Evolutionary conservation across 2,329 filamentous ascomycete genomes (phyloP).

Genomic region (Lecanicillium sp.): DNA sequence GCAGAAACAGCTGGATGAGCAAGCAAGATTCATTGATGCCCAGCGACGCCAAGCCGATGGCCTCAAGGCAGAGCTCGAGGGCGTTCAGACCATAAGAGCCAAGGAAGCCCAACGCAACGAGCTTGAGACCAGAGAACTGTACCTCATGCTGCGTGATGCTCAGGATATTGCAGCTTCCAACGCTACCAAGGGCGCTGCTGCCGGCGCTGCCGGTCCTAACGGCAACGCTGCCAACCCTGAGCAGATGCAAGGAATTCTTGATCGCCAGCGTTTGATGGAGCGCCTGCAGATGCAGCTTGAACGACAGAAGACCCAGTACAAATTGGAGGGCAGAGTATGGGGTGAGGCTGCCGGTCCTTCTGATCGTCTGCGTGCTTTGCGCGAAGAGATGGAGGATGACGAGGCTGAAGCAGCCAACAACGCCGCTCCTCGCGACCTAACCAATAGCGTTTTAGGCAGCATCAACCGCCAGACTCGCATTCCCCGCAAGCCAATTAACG

Average conservation of each 20-base stretch:
- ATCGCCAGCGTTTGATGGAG: constrained; percentile 88
- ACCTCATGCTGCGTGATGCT: constrained; percentile 95
- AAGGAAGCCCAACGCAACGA: constrained; percentile 94
- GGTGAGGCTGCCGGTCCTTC: constrained; percentile 76
- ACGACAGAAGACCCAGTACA: constrained; percentile 94
- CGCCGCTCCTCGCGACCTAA: constrained; percentile 57
- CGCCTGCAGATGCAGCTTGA: constrained; percentile 92
- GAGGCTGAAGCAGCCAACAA: constrained; percentile 45
- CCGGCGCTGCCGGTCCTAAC: constrained; percentile 22
- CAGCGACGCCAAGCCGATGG: constrained; percentile 80
- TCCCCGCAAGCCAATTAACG: constrained; percentile 47
- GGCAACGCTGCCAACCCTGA: constrained; percentile 54
- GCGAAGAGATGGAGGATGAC: constrained; percentile 84
- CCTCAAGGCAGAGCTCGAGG: constrained; percentile 83
- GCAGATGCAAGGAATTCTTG: constrained; percentile 85
- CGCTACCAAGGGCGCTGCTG: constrained; percentile 53
- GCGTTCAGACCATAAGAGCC: constrained; percentile 75
- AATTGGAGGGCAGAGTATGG: constrained; percentile 90
- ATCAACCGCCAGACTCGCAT: constrained; percentile 57
- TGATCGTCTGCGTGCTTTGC: constrained; percentile 82
- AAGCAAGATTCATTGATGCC: constrained; percentile 82
- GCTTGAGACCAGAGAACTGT: constrained; percentile 90
- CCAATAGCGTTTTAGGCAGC: constrained; percentile 67
- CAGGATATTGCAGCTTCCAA: constrained; percentile 92
- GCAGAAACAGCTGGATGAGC: constrained; percentile 90